Conservation (phyloP, 2,329 filamentous ascomycete genomes). For the Fusarium floridanum region DNA sequence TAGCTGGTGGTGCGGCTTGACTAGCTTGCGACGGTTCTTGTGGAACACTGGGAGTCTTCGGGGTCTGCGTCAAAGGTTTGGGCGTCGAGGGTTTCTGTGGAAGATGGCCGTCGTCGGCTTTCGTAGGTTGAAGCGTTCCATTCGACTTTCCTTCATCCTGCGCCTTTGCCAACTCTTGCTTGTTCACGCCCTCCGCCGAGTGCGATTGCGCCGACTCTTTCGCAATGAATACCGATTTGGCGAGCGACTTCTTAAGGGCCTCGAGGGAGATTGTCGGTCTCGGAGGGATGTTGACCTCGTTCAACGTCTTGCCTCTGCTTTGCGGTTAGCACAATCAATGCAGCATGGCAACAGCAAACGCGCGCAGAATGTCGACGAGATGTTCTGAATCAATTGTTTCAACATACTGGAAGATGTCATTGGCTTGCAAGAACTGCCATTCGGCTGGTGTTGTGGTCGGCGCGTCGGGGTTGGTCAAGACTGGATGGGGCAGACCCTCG, state of each 20-base stretch:
- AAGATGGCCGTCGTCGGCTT: slow-evolving; percentile 21
- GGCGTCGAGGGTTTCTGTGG: slow-evolving; percentile 26
- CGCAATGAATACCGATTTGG: slow-evolving; percentile 44
- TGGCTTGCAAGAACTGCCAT: slow-evolving; percentile 67
- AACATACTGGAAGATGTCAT: slow-evolving; percentile 72
- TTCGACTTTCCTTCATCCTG: slow-evolving; percentile 30
- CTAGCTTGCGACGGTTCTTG: neutral
- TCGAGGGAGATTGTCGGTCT: slow-evolving; percentile 61
- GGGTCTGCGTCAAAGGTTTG: slow-evolving; percentile 24
- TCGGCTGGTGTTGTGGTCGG: slow-evolving; percentile 65
- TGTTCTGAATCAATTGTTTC: slow-evolving; percentile 23
- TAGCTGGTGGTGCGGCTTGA: slow-evolving; percentile 2
- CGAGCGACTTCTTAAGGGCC: slow-evolving; percentile 55
- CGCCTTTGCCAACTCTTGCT: slow-evolving; percentile 14
- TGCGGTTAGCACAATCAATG: slow-evolving; percentile 40
- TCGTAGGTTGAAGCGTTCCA: slow-evolving; percentile 17
- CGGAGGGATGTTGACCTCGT: slow-evolving; percentile 66
- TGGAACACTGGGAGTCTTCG: neutral
- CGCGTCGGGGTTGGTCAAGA: slow-evolving; percentile 69
- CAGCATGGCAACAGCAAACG: slow-evolving; percentile 26
- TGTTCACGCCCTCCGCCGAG: slow-evolving; percentile 18
- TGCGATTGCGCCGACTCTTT: slow-evolving; percentile 26
- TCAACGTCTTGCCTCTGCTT: slow-evolving; percentile 58
- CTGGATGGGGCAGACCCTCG: slow-evolving; percentile 70
- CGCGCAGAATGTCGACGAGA: slow-evolving; percentile 32